These are phyloP conservation scores for Monosporozyma servazzii DNA, from an alignment of 805 yeast species.

Conservation along the genomic window DNA sequence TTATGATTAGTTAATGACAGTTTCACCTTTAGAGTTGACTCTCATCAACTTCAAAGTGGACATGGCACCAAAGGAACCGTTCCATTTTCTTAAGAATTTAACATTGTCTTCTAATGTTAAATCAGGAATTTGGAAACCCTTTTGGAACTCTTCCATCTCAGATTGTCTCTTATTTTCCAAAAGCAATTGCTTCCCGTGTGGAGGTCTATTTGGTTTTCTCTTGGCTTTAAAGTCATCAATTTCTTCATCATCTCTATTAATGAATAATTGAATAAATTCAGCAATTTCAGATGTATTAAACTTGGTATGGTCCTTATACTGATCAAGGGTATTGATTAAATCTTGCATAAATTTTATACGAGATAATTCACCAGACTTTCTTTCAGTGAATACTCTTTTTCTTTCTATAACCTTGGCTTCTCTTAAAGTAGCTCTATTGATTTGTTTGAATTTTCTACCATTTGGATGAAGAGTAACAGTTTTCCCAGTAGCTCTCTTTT, in stretches of 20 bases:
- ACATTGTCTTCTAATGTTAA: conserved; percentile 54
- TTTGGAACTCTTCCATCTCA: conserved; percentile 51
- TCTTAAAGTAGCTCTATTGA: conserved; percentile 79
- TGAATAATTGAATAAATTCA: conserved; percentile 48
- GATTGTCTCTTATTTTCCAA: conserved; percentile 52
- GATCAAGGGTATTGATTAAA: conserved; percentile 35
- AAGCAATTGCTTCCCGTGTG: conserved; percentile 56
- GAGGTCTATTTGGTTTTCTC: conserved; percentile 86
- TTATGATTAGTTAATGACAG: conserved; percentile 14
- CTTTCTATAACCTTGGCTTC: conserved; percentile 58
- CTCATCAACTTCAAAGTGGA: conserved; percentile 48
- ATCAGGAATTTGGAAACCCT: conserved; percentile 72
- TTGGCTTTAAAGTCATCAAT: conserved; percentile 47
- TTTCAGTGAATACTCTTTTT: conserved; percentile 48
- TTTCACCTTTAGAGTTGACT: conserved; percentile 21
- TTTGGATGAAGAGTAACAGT: conserved; percentile 53
- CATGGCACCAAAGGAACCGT: conserved; percentile 71
- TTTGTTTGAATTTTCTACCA: conserved; percentile 79
- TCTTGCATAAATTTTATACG: conserved; percentile 54
- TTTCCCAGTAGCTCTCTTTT: conserved; percentile 19
- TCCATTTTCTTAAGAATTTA: conserved; percentile 58
- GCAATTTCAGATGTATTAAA: conserved; percentile 50
- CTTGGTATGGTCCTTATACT: conserved; percentile 29
- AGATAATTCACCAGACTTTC: conserved; percentile 50
- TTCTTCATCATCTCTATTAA: conserved; percentile 69